Evolutionary conservation across 129 eudicot genomes (phyloP), one percentile per base, ranked within the genome.

Genomic region (Mikania micrantha): DNA sequence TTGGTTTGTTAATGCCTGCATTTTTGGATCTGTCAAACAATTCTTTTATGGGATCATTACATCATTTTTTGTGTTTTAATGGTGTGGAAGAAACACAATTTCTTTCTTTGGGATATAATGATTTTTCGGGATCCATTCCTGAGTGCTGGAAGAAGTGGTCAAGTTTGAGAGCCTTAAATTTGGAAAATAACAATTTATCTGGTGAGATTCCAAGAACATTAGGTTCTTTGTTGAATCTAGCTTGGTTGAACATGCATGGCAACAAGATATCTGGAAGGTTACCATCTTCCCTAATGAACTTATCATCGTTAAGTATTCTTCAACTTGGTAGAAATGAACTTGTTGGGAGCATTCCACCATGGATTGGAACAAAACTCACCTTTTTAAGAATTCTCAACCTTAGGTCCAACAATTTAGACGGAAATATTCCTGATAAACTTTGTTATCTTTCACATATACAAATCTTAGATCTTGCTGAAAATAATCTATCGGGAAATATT

Each of bases 251-350:
- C n/a, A n/a, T n/a, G n/a, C n/a, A n/a, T n/a, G n/a, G n/a, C n/a
- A n/a, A n/a, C 64, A 58, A 58, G 40, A 58, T 58, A 20, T 60
- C 66, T 0, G 80, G 66, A 61, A 64, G 6, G 27, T 7, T 76
- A 39, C 70, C 76, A 2, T 15, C 5, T 6, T 56, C 59, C 22
- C 32, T 50, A 56, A 10, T 17, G 47, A 69, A 69, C n/a, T 69
- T 66, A 34, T 10, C 60, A 0, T 0, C 9, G 2, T 50, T 76
- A 9, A 0, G 0, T 3, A 21, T 36, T 11, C 59, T 76, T 60
- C 66, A 69, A 31, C 70, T 76, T 13, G 64, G 47, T 3, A 40
- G 38, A 21, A 76, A 76, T 69, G 60, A 76, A 36, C 73, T 76
- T 19, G 10, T 13, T 5, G 76, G 75, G 50, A 44, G 34, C 31